Base-by-base conservation (phyloP, 148 eudicot species). In the Pharnaceum exiguum region DNA sequence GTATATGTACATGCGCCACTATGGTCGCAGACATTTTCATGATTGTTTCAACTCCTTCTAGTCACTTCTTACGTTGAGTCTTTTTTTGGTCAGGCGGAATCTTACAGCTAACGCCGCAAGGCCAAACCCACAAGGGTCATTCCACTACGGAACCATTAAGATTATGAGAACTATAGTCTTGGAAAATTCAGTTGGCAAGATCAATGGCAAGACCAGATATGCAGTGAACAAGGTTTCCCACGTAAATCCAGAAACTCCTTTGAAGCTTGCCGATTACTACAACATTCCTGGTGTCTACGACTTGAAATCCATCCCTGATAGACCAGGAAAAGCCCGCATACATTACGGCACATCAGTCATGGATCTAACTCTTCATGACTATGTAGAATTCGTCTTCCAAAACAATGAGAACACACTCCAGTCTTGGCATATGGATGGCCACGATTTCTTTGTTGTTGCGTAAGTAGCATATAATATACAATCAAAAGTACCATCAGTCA, bases 111-210 rank as follows among this genome's bases (percentile, higher is more conserved):
- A 86, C 47, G 95, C 88, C 32, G 90, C 96, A 5, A 86, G 96
- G 53, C 96, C 96, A 10, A 89, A 89, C 63, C 97, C 97, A 21
- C 95, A 90, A 74, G 97, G 97, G 39, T 87, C 97, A 0, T 90
- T 82, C 75, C 97, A 80, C 58, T 87, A 90, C 29, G 97, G 97
- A 5, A 55, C 60, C 37, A 82, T 87, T 51, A 69, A 70, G 7
- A 25, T 84, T 22, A 71, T 31, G 5, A 74, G 87, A 73, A 87
- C 91, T 18, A 84, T 90, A 57, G 76, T 21, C 8, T 74, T 90
- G 26, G 63, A 36, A 0, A 87, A 56, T 47, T 74, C 73, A 3
- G 77, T 89, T 24, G 76, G 61, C 29, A 67, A 15, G 26, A 63
- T 84, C 13, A 63, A 82, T 29, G 78, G 79, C 39, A 84, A 80